Conservation (phyloP, 2,329 filamentous ascomycete genomes). For the Claviceps humidiphila region DNA sequence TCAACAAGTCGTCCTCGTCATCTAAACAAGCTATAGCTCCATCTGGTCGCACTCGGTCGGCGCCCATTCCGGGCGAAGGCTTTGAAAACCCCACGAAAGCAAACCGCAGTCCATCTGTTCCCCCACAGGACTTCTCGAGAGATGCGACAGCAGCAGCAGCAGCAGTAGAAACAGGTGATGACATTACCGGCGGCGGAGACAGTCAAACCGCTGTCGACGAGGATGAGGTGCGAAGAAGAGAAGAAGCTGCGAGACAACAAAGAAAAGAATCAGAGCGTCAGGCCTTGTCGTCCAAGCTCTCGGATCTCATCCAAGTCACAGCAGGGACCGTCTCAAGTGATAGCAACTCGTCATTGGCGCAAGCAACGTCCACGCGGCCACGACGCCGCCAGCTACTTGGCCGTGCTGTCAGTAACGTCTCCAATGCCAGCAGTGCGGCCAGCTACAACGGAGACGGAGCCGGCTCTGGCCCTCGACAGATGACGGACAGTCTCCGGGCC, state of each 20-base stretch:
- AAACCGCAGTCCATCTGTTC: slow-evolving; percentile 5
- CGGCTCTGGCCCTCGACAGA: slow-evolving; percentile 10
- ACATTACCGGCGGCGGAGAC: too few species aligned
- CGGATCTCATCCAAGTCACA: slow-evolving; percentile 24
- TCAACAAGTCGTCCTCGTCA: slow-evolving; percentile 28
- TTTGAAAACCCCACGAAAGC: slow-evolving; percentile 3
- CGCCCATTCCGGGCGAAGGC: slow-evolving; percentile 15
- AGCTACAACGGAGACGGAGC: slow-evolving; percentile 19
- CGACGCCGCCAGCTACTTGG: slow-evolving; percentile 40
- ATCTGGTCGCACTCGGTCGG: slow-evolving; percentile 23
- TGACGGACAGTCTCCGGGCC: slow-evolving; percentile 4
- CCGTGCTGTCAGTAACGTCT: slow-evolving; percentile 44
- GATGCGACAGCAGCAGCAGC: background rate
- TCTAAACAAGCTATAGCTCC: slow-evolving; percentile 12
- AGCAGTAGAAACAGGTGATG: background rate
- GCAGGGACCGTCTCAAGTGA: slow-evolving; percentile 1
- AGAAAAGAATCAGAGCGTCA: slow-evolving; percentile 25
- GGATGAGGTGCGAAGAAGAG: slow-evolving; percentile 5
- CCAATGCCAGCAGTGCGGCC: slow-evolving; percentile 32
- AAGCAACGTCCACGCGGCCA: slow-evolving; percentile 11
- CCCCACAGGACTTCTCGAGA: slow-evolving; percentile 1
- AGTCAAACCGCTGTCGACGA: slow-evolving; percentile 2
- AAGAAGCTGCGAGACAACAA: slow-evolving; percentile 12
- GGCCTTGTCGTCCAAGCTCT: slow-evolving; percentile 28
- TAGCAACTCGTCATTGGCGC: slow-evolving; percentile 7